Evolutionary conservation across 2,329 filamentous ascomycete genomes (phyloP), one percentile per base, ranked within the genome.

Genomic region (Paracoccidioides brasiliensis): DNA sequence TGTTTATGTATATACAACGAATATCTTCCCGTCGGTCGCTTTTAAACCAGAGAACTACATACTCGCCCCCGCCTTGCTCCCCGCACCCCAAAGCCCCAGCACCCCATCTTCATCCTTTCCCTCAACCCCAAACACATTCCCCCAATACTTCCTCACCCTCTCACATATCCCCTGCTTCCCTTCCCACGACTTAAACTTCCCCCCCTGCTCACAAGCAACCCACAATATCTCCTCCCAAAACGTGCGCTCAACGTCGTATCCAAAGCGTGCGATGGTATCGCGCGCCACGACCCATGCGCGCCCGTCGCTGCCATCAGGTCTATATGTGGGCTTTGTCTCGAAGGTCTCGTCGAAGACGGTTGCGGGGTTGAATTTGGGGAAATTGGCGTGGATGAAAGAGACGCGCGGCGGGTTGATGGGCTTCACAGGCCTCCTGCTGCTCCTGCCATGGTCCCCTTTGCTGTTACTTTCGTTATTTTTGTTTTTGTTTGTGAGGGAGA

Each of bases 321-420:
- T 65, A 5, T 69, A 55, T 0, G 69, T 72, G 2, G 70, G 70
- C 2, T 66, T 61, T 7, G 67, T 70, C 55, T 71, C 70, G 62
- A 62, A 64, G 66, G 61, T 63, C 5, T 62, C 61, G 37, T 61
- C 60, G 54, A 72, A 71, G 35, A 73, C 62, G 3, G 67, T 70
- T n/a, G 66, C 66, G 1, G 70, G 68, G 60, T 72, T 69, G 58
- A 72, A 69, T 58, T 73, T 73, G 37, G 70, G 70, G 55, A 65
- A 67, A 57, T 73, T 72, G 49, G 69, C 69, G 58, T 74, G 71
- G 41, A 72, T 64, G 58, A 74, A 73, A 51, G 70, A 70, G 10
- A 70, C 66, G 1, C 64, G 61, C 3, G 69, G 67, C 4, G 62
- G 58, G 1, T 58, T 57, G 8, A 59, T 63, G 9, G 70, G 69